Evolutionary conservation across 495 filamentous ascomycete genomes (phyloP).

Genomic region (Podospora pseudopauciseta): DNA sequence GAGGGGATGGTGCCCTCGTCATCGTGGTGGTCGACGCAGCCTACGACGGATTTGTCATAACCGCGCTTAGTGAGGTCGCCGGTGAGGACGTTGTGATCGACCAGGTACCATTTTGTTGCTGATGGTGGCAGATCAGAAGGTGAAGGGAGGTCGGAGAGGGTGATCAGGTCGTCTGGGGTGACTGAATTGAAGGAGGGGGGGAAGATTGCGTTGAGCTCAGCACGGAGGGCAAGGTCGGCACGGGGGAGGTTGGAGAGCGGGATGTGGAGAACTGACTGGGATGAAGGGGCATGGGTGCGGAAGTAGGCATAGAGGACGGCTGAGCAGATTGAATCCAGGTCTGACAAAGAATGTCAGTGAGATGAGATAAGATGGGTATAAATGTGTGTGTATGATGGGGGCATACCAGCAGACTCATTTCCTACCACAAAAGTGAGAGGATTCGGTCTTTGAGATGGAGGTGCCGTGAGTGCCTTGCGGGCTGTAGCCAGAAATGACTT

Average conservation of each 20-base stretch:
- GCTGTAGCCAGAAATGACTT: conserved; percentile 41
- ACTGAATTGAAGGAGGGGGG: conserved; percentile 36
- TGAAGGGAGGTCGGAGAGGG: conserved; percentile 47
- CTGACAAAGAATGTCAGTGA: conserved; percentile 38
- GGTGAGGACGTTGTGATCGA: conserved; percentile 85
- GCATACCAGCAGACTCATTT: conserved; percentile 68
- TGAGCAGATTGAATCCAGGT: conserved; percentile 89
- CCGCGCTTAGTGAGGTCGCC: conserved; percentile 42
- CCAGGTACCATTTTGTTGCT: conserved; percentile 60
- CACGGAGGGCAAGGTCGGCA: conserved; percentile 66
- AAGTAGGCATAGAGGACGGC: conserved; percentile 85
- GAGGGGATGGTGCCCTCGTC: conserved; percentile 66
- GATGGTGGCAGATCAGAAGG: conserved; percentile 26
- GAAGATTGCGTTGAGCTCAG: conserved; percentile 67
- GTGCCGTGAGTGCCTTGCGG: conserved; percentile 37
- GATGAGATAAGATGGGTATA: background rate
- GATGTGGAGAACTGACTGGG: conserved; percentile 55
- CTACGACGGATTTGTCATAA: conserved; percentile 48
- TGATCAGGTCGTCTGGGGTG: conserved; percentile 45
- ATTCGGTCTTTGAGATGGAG: conserved; percentile 31
- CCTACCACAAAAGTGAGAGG: conserved; percentile 64
- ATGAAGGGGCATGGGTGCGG: conserved; percentile 48
- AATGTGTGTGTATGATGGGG: background rate
- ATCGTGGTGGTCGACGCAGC: conserved; percentile 90
- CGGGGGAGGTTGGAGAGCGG: conserved; percentile 75